Base-by-base conservation (phyloP, 331 rosid genomes). In the Malus hybrid region DNA sequence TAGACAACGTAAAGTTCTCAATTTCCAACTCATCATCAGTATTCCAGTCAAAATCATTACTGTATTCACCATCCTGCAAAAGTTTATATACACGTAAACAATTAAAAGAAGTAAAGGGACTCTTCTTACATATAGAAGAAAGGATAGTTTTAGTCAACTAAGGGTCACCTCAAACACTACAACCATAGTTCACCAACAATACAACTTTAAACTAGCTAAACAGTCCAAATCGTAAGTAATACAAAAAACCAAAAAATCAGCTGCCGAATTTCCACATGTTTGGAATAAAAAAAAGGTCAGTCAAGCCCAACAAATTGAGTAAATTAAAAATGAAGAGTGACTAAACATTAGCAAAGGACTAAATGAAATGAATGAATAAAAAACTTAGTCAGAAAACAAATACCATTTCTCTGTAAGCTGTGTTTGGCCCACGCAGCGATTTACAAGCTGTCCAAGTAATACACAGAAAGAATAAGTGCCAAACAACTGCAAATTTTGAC, bases 11-110 rank as follows among this genome's bases (percentile, higher is more conserved):
- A 68, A 86, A 82, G 77, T 87, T 83, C 26, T 85, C 92, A 84
- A 90, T 90, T 82, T 95, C 99, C 22, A 78, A 84, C 81, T 95
- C 99, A 36, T 95, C 99, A 7, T 95, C 99, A 11, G 92, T 84
- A 79, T 88, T 91, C 99, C 98, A 95, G 78, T 95, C 97, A 75
- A 81, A 68, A 34, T 82, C 76, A 34, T 86, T 93, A 78, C 81
- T 71, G 61, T 81, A 88, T 64, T 69, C 74, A 65, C 83, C 93
- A 70, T 73, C 88, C 99, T 95, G 88, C 87, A 75, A 30, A 44
- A 62, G 64, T 68, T 62, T 8, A 74, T 44, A 19, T 44, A 70
- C 66, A 66, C 46, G 13, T 68, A 24, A 72, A 63, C 55, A 53
- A 26, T 66, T 58, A 74, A 71, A 63, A 16, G 65, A 78, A 73